Evolutionary conservation across 495 filamentous ascomycete genomes (phyloP).

Genomic region (Tuber melanosporum): DNA sequence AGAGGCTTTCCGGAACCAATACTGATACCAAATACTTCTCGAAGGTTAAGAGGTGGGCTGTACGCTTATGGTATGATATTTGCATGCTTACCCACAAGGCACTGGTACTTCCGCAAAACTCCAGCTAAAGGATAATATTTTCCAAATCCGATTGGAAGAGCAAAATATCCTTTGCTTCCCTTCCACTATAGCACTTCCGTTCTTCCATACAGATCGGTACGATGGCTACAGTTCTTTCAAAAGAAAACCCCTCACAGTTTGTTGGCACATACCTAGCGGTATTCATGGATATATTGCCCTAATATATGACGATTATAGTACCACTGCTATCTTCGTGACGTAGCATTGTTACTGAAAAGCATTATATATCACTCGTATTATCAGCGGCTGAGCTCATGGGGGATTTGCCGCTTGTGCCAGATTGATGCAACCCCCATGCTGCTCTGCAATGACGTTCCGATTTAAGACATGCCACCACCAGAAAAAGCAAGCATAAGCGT

Average conservation of each 20-base stretch:
- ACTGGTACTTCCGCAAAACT: neutral
- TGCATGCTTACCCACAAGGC: neutral
- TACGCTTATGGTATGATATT: neutral
- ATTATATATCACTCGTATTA: neutral
- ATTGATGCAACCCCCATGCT: neutral
- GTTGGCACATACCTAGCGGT: neutral
- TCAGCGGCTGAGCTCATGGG: neutral
- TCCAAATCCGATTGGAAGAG: neutral
- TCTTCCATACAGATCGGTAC: neutral
- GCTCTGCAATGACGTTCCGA: neutral
- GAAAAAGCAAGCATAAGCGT: neutral
- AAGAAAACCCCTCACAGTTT: neutral
- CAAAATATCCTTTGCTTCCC: neutral
- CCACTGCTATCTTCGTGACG: neutral
- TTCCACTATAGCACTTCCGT: neutral
- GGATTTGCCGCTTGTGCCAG: neutral
- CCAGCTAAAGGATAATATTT: neutral
- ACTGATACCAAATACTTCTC: neutral
- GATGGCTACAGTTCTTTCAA: neutral
- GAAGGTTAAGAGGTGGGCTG: neutral
- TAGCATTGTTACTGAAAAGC: neutral
- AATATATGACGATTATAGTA: neutral
- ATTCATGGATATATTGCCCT: neutral
- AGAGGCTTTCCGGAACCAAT: neutral
- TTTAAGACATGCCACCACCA: neutral